Percentiles rank a stretch among this genome's conserved stretches.
Conservation (phyloP, 2,329 filamentous ascomycete genomes). For the Monosporascus ibericus region DNA sequence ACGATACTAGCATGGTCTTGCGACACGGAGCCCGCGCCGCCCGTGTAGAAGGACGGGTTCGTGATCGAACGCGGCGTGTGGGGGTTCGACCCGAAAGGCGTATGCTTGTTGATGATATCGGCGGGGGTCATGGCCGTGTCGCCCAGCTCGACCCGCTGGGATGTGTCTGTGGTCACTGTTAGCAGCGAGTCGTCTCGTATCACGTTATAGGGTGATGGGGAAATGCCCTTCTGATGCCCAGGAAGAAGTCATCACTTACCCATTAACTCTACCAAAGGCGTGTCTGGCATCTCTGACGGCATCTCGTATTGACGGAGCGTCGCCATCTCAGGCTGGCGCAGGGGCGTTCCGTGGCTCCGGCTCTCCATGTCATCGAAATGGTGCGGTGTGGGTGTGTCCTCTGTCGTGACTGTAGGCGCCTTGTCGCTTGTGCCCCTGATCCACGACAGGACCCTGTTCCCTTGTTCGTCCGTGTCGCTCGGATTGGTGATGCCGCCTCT, state of each 20-base stretch:
- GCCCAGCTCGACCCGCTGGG: constrained; percentile 37
- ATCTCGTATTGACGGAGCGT: constrained; percentile 9
- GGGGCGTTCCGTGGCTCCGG: constrained; percentile 13
- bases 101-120: constrained; percentile 33
- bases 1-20: constrained; percentile 27
- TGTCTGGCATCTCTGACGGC: constrained; percentile 35
- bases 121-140: constrained; percentile 34
- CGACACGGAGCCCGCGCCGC: constrained; percentile 9
- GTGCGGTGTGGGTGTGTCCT: constrained; percentile 28
- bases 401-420: constrained; percentile 38
- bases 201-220: too few species aligned
- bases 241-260: constrained; percentile 28
- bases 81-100: constrained; percentile 19
- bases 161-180: constrained; percentile 31
- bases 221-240: too few species aligned
- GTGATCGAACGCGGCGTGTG: constrained; percentile 17
- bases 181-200: background rate
- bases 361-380: constrained; percentile 33
- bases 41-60: constrained; percentile 16
- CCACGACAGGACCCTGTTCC: constrained; percentile 46
- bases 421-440: constrained; percentile 40
- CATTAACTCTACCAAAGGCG: constrained; percentile 39
- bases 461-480: constrained; percentile 38
- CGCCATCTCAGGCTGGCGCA: constrained; percentile 9
- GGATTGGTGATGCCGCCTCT: constrained; percentile 29